phyloP scores from a whole-genome alignment of 176 grass and related monocot species.

The Triticum timopheevii region DNA sequence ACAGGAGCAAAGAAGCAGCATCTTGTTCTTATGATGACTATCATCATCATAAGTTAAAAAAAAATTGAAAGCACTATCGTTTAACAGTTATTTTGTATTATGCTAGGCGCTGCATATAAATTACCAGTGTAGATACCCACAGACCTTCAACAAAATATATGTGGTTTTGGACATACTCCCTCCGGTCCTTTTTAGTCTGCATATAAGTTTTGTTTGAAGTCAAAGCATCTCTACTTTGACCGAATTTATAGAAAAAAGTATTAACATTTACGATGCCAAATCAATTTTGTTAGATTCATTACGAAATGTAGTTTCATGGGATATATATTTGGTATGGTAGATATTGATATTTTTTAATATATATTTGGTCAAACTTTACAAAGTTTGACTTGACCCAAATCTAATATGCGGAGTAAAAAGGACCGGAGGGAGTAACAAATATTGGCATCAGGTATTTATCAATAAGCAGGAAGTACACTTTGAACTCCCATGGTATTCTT shows the following conservation, averaged over 20 bases:
- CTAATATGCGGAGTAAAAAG: no score
- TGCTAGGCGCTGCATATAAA: neutral
- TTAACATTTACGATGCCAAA: no score
- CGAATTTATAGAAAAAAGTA: no score
- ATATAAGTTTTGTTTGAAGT: no score
- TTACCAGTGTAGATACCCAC: neutral
- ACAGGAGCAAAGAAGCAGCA: neutral
- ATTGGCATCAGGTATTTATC: constrained; percentile 2
- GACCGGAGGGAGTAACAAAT: neutral
- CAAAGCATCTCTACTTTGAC: no score
- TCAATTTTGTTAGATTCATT: no score
- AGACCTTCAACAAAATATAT: neutral
- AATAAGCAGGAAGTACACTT: neutral
- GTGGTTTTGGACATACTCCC: neutral
- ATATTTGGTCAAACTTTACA: no score
- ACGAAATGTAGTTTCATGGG: no score
- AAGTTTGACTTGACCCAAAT: no score
- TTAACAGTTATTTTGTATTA: neutral
- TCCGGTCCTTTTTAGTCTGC: no score
- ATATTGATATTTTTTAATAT: no score
- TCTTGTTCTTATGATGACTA: neutral
- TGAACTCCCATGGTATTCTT: neutral
- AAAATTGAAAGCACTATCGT: neutral
- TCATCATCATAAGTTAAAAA: constrained; percentile 7
- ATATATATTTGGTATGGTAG: no score